These are phyloP conservation scores for Lactifluus subvellereus DNA, from an alignment of 768 basidiomycete species.

Conservation along the genomic window DNA sequence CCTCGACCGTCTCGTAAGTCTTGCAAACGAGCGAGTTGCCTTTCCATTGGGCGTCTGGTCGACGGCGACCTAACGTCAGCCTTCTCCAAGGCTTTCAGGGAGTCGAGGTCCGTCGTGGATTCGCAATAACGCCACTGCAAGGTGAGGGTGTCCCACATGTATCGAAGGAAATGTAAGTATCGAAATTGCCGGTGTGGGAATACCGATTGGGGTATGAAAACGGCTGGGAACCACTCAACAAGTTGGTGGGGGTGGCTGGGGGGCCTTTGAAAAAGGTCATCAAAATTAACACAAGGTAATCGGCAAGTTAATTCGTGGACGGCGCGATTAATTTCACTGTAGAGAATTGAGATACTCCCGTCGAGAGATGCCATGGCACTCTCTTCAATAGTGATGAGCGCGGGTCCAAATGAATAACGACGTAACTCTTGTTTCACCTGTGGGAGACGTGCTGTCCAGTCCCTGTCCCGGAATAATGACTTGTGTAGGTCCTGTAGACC, in stretches of 20 bases:
- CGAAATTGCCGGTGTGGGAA: neutral
- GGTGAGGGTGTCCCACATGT: too few species aligned
- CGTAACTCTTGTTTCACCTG: too few species aligned
- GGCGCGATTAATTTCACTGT: too few species aligned
- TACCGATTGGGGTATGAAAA: neutral
- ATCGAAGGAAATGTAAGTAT: neutral
- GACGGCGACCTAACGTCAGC: neutral
- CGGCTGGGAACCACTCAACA: neutral
- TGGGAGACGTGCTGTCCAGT: too few species aligned
- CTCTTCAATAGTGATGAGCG: too few species aligned
- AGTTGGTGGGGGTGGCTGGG: too few species aligned
- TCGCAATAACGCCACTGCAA: too few species aligned
- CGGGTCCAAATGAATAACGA: too few species aligned
- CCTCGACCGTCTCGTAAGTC: slow-evolving; percentile 1
- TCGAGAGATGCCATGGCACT: too few species aligned
- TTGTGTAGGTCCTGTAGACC: neutral
- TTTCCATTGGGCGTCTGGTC: neutral
- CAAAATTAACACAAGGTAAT: neutral
- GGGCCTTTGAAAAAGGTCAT: neutral
- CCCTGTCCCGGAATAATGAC: neutral
- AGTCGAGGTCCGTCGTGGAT: neutral
- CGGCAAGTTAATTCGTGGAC: neutral
- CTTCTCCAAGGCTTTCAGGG: neutral
- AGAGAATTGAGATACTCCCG: too few species aligned
- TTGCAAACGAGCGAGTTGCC: neutral